These are phyloP conservation scores for Aspergillus felis DNA, from an alignment of 2,329 filamentous ascomycete genomes.

Conservation along the genomic window DNA sequence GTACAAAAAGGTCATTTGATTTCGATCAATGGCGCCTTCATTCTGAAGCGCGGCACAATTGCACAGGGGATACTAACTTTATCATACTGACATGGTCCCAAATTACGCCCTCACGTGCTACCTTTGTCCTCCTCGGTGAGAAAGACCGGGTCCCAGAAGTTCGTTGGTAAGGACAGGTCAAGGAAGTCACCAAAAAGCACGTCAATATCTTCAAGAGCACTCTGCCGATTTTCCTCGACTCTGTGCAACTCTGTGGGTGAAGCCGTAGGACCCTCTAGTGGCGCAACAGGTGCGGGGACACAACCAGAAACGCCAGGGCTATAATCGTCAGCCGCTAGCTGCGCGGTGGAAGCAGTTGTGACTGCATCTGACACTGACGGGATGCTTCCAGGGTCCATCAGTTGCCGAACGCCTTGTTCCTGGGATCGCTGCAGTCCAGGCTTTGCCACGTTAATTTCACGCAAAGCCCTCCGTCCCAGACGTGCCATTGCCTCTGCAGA, in stretches of 20 bases:
- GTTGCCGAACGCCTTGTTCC: conserved; percentile 8
- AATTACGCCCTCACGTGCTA: background rate
- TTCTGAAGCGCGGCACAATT: background rate
- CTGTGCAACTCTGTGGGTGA: conserved; percentile 42
- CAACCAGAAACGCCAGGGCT: background rate
- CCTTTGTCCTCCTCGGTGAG: conserved; percentile 3
- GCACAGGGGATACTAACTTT: background rate
- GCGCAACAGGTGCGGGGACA: background rate
- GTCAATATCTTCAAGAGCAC: conserved; percentile 33
- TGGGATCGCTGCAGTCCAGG: conserved; percentile 9
- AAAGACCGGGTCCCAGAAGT: conserved; percentile 37
- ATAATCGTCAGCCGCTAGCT: background rate
- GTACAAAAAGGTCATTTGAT: background rate
- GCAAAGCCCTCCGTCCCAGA: conserved; percentile 36
- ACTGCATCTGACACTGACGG: background rate
- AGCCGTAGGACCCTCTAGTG: background rate
- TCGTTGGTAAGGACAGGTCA: conserved; percentile 32
- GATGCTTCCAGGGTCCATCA: background rate
- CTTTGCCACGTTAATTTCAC: conserved; percentile 22
- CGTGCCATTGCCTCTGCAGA: conserved; percentile 41
- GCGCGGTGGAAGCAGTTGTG: background rate
- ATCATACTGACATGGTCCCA: background rate
- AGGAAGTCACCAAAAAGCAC: conserved; percentile 33
- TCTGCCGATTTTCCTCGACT: conserved; percentile 39
- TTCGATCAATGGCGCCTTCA: background rate